These are phyloP conservation scores for Arachis stenosperma DNA, from an alignment of 306 rosid genomes.

Conservation along the genomic window DNA sequence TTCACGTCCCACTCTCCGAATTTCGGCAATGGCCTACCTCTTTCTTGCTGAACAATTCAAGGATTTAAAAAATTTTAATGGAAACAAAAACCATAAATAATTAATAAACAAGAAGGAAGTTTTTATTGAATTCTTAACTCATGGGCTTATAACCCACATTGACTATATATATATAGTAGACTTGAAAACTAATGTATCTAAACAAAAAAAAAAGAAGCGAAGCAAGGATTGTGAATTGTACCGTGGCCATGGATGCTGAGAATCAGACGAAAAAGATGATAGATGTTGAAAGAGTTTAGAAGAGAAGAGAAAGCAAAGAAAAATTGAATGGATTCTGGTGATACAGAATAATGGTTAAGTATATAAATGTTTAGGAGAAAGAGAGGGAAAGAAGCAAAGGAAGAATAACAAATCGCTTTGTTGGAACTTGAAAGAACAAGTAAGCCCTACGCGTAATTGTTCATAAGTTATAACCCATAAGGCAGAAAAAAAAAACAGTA, in stretches of 20 bases:
- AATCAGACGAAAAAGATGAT: slow-evolving; percentile 1
- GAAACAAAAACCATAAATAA: not conserved
- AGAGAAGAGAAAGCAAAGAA: not conserved
- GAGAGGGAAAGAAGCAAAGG: not conserved
- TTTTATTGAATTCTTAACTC: too few species aligned
- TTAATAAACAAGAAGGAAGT: too few species aligned
- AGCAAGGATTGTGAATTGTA: slow-evolving; percentile 24
- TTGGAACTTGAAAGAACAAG: not conserved
- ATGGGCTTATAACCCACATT: too few species aligned
- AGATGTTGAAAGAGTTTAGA: not conserved
- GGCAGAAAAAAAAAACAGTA: not conserved
- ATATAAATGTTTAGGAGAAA: not conserved
- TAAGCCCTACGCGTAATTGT: too few species aligned
- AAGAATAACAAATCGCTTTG: not conserved
- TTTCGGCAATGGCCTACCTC: slow-evolving; percentile 71
- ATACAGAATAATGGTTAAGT: too few species aligned
- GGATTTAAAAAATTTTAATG: too few species aligned
- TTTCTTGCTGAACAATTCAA: slow-evolving; percentile 53
- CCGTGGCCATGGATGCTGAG: slow-evolving; percentile 60
- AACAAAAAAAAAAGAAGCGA: too few species aligned
- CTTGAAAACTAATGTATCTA: too few species aligned
- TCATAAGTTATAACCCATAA: not conserved
- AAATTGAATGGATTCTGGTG: too few species aligned
- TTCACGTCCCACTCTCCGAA: slow-evolving; percentile 96
- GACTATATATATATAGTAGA: too few species aligned